Percentiles rank a stretch among this genome's conserved stretches.
Evolutionary conservation across 257 asterid species (phyloP).

Genomic region (Petunia secreta): DNA sequence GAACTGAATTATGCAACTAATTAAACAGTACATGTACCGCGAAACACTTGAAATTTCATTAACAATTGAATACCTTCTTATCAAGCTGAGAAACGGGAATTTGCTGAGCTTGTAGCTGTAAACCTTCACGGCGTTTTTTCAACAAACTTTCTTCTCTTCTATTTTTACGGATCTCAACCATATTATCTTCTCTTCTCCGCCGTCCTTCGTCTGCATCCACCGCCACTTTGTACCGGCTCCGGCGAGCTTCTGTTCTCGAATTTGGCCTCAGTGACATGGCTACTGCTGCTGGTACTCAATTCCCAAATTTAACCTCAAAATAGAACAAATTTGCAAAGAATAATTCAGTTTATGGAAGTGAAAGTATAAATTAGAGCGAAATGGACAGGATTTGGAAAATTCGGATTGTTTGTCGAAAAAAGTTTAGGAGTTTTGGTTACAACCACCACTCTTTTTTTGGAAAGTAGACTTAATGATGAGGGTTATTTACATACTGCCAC

Average conservation of each 20-base stretch:
- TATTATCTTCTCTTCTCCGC: constrained; percentile 85
- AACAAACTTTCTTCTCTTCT: constrained; percentile 83
- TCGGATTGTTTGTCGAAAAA: neutral
- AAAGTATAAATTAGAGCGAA: neutral
- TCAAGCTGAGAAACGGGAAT: constrained; percentile 63
- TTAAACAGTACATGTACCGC: neutral
- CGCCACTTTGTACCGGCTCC: constrained; percentile 96
- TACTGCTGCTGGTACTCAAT: constrained; percentile 35
- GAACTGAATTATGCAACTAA: neutral
- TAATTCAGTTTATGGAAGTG: neutral
- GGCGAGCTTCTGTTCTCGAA: constrained; percentile 82
- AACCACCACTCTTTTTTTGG: constrained; percentile 1
- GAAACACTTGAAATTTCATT: neutral
- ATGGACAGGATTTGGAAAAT: neutral
- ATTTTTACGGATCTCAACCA: constrained; percentile 97
- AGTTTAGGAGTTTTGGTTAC: neutral
- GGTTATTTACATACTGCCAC: neutral
- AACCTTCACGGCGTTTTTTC: constrained; percentile 95
- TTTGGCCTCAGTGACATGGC: constrained; percentile 93
- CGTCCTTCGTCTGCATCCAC: constrained; percentile 97
- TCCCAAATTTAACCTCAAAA: constrained; percentile 8
- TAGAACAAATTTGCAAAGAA: neutral
- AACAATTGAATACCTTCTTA: constrained; percentile 60
- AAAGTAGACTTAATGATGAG: neutral
- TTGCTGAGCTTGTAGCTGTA: constrained; percentile 59